These are phyloP conservation scores for Nyctanthes arbortristis DNA, from an alignment of 257 asterid genomes.

Conservation along the genomic window DNA sequence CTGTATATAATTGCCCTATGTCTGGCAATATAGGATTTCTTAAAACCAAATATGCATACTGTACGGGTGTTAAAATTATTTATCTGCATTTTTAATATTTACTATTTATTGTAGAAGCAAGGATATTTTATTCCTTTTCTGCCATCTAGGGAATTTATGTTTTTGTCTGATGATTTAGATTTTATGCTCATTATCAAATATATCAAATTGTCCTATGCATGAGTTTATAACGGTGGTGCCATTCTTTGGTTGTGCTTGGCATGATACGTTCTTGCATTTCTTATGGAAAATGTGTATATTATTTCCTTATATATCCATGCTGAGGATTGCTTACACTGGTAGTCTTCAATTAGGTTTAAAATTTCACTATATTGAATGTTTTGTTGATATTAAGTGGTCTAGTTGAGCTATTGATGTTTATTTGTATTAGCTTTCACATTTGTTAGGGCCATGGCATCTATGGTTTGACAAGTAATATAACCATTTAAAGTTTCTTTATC, in stretches of 20 bases:
- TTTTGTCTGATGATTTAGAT: not conserved
- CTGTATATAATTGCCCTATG: not conserved
- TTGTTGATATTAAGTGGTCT: not conserved
- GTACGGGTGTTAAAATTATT: not conserved
- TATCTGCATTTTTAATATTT: too few species aligned
- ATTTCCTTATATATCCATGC: not conserved
- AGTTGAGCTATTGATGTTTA: not conserved
- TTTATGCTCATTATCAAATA: not conserved
- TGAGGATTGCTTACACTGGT: not conserved
- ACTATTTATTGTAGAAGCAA: too few species aligned
- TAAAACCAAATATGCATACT: not conserved
- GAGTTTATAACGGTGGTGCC: too few species aligned
- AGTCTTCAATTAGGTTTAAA: not conserved
- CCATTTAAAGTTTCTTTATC: not conserved
- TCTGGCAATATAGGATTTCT: not conserved
- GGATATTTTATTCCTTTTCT: not conserved
- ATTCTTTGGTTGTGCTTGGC: too few species aligned
- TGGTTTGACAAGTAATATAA: not conserved
- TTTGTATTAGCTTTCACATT: not conserved
- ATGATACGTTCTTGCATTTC: not conserved
- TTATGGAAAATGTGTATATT: not conserved
- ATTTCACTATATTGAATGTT: not conserved
- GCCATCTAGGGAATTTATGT: not conserved
- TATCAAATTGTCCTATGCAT: not conserved
- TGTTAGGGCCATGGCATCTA: not conserved